phyloP scores from a whole-genome alignment of 2,329 filamentous ascomycete genomes.

The Cordyceps pruinosa region DNA sequence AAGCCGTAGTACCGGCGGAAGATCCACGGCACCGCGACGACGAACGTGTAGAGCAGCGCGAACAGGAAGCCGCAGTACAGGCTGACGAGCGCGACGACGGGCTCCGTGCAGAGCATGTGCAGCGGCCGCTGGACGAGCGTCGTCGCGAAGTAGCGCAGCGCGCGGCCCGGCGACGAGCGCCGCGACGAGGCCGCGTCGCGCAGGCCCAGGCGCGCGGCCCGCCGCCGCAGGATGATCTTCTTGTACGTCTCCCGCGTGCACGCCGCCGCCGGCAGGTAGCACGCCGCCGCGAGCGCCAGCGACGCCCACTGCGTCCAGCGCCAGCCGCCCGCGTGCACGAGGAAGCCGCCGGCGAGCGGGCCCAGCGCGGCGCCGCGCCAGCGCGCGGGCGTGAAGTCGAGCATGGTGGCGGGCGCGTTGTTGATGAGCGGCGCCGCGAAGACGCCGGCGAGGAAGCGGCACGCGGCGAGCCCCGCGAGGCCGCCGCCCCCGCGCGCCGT shows the following conservation, averaged over 20 bases:
- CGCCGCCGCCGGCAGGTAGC: constrained; percentile 48
- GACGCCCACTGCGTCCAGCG: constrained; percentile 43
- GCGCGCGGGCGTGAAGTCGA: constrained; percentile 49
- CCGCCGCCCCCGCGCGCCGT: constrained; percentile 44
- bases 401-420: constrained; percentile 55
- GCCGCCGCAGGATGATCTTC: constrained; percentile 45
- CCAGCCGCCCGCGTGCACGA: constrained; percentile 59
- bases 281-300: constrained; percentile 35
- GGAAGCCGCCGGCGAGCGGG: constrained; percentile 61
- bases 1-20: constrained; percentile 55
- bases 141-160: constrained; percentile 26
- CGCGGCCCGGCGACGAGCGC: constrained; percentile 19
- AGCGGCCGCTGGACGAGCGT: constrained; percentile 55
- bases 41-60: constrained; percentile 52
- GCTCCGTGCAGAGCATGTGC: constrained; percentile 62
- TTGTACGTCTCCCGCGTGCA: constrained; percentile 58
- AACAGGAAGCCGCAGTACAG: constrained; percentile 61
- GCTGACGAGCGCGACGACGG: constrained; percentile 59
- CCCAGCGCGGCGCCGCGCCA: constrained; percentile 51
- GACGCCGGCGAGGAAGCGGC: constrained; percentile 59
- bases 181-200: constrained; percentile 21
- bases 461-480: constrained; percentile 63
- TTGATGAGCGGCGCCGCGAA: constrained; percentile 57
- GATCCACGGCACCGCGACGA: constrained; percentile 58
- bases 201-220: constrained; percentile 33